Evolutionary conservation across 306 rosid genomes (phyloP).

Genomic region (Inga leiocalycina): DNA sequence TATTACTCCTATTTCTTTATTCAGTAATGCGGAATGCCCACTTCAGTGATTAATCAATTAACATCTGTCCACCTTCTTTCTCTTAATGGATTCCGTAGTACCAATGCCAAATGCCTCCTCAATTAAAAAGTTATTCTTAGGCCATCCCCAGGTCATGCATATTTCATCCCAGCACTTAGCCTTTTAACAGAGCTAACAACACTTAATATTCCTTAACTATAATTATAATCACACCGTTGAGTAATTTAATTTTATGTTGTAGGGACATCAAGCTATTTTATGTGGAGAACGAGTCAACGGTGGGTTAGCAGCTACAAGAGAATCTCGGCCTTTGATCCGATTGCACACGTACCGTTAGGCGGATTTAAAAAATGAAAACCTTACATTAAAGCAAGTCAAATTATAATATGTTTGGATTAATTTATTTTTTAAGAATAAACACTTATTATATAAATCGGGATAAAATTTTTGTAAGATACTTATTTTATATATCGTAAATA

Average conservation of each 20-base stretch:
- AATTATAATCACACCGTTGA: not conserved
- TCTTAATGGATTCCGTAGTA: conserved; percentile 4
- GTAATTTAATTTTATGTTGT: not conserved
- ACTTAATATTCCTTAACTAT: not conserved
- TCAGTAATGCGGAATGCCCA: not conserved
- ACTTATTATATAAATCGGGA: too few relatives aligned
- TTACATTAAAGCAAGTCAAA: not conserved
- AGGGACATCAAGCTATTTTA: not conserved
- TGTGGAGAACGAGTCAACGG: conserved; percentile 17
- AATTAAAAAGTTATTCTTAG: not conserved
- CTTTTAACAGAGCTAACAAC: not conserved
- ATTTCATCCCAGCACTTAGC: not conserved
- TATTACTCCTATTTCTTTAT: not conserved
- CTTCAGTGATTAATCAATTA: not conserved
- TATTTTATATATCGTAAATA: too few relatives aligned
- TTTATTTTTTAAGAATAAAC: too few relatives aligned
- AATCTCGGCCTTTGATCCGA: conserved; percentile 6
- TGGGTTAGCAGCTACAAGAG: not conserved
- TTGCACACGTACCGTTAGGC: conserved; percentile 15
- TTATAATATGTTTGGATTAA: too few relatives aligned
- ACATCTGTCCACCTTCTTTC: not conserved
- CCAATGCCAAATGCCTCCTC: not conserved
- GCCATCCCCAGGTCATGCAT: not conserved
- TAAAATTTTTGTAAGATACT: too few relatives aligned
- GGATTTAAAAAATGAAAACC: not conserved